These are phyloP conservation scores for Dioscorea zingiberensis DNA, from an alignment of 106 monocot species.

Conservation along the genomic window DNA sequence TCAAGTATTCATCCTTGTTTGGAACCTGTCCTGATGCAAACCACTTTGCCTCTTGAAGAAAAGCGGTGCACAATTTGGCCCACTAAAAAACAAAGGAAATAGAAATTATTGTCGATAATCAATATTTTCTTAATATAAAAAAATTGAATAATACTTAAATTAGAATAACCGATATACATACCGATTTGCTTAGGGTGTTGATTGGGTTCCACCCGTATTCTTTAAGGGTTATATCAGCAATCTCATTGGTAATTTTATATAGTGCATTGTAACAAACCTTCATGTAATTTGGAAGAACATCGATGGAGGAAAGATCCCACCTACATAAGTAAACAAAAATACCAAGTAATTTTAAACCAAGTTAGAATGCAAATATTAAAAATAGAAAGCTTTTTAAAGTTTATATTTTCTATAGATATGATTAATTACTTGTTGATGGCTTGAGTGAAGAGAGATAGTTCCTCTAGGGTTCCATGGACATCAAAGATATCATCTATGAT, in stretches of 20 bases:
- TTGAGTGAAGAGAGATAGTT: conserved; percentile 30
- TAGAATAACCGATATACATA: conserved; percentile 4
- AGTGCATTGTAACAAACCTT: conserved; percentile 26
- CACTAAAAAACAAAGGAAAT: conserved; percentile 12
- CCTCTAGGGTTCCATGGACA: conserved; percentile 26
- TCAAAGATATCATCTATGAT: conserved; percentile 61
- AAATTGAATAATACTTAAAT: neutral
- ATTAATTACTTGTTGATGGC: conserved; percentile 29
- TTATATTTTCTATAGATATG: too few species aligned
- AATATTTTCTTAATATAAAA: neutral
- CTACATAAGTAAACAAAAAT: conserved; percentile 13
- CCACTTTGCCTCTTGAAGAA: conserved; percentile 47
- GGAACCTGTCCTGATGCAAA: conserved; percentile 24
- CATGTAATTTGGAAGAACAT: conserved; percentile 36
- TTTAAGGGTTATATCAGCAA: conserved; percentile 12
- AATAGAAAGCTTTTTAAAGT: too few species aligned
- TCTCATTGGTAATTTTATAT: conserved; percentile 27
- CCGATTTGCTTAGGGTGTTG: conserved; percentile 22
- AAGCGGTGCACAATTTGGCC: conserved; percentile 31
- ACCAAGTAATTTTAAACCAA: neutral
- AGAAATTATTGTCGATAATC: neutral
- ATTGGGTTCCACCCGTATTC: conserved; percentile 38
- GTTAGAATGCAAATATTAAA: neutral
- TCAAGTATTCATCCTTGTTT: conserved; percentile 23
- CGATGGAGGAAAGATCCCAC: conserved; percentile 21